Conservation (phyloP, 2,329 filamentous ascomycete genomes). For the Didymellaceae sp. region DNA sequence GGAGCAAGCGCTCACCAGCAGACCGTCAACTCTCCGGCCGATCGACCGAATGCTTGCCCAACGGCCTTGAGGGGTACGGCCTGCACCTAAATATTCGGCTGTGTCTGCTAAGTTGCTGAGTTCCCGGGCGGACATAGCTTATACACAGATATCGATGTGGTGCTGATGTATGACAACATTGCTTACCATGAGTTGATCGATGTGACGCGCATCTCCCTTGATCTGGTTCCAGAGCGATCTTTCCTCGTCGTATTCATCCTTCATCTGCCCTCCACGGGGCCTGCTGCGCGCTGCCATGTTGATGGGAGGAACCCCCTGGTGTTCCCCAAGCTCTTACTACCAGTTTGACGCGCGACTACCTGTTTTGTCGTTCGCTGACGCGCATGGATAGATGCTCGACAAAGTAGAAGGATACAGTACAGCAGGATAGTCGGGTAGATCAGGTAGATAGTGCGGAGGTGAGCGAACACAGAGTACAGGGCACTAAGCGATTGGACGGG, state of each 20-base stretch:
- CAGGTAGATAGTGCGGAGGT: conserved; percentile 15
- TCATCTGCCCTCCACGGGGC: conserved; percentile 51
- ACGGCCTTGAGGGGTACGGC: background rate
- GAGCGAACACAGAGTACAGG: conserved; percentile 23
- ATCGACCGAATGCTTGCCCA: background rate
- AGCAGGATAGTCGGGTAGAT: background rate
- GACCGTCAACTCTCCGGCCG: background rate
- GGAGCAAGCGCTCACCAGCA: background rate
- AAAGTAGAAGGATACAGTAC: no score
- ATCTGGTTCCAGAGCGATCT: conserved; percentile 58
- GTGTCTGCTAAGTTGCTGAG: background rate
- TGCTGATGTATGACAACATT: background rate
- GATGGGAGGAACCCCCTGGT: conserved; percentile 12
- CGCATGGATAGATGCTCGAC: conserved; percentile 7
- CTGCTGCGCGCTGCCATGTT: conserved; percentile 56
- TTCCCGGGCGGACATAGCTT: background rate
- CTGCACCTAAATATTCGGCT: background rate
- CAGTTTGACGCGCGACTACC: conserved; percentile 16
- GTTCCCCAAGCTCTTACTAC: conserved; percentile 10
- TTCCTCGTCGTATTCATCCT: conserved; percentile 60
- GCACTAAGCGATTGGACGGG: conserved; percentile 30
- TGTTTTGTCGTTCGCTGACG: conserved; percentile 7
- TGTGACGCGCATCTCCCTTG: conserved; percentile 52
- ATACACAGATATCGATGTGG: conserved; percentile 2
- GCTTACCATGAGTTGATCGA: conserved; percentile 57